These are phyloP conservation scores for Penicillium waksmanii DNA, from an alignment of 495 filamentous ascomycete genomes.

Conservation along the genomic window DNA sequence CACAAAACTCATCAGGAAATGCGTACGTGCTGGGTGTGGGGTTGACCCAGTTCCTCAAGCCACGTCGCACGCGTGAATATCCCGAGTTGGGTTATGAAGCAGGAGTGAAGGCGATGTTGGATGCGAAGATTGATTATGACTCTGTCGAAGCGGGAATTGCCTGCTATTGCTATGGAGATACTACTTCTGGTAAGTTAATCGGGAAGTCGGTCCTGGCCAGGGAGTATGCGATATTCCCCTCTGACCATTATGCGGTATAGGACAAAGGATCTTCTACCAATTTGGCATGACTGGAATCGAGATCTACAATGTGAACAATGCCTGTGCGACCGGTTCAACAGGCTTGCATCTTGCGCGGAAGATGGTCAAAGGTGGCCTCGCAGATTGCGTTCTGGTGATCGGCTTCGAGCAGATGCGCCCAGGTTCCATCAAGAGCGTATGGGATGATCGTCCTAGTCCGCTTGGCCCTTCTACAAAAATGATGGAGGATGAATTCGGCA, in stretches of 20 bases:
- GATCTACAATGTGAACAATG: constrained; percentile 88
- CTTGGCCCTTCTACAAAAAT: constrained; percentile 26
- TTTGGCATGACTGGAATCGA: constrained; percentile 89
- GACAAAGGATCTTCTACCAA: constrained; percentile 86
- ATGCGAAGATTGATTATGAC: constrained; percentile 86
- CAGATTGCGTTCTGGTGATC: constrained; percentile 78
- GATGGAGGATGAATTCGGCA: constrained; percentile 27
- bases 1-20: constrained; percentile 8
- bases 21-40: constrained; percentile 27
- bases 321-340: constrained; percentile 81
- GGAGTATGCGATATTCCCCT: background rate
- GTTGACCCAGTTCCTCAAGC: constrained; percentile 28
- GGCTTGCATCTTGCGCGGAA: constrained; percentile 74
- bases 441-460: constrained; percentile 28
- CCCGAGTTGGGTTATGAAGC: constrained; percentile 29
- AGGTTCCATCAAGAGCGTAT: constrained; percentile 46
- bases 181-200: constrained; percentile 68
- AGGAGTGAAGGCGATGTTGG: constrained; percentile 72
- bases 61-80: constrained; percentile 30
- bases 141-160: constrained; percentile 82
- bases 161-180: constrained; percentile 88
- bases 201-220: constrained; percentile 56
- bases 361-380: constrained; percentile 67
- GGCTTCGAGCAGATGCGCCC: constrained; percentile 92
- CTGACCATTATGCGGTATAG: constrained; percentile 1